Evolutionary conservation across 2,329 filamentous ascomycete genomes (phyloP), one percentile per base, ranked within the genome.

Genomic region (Aspergillus caelatus): DNA sequence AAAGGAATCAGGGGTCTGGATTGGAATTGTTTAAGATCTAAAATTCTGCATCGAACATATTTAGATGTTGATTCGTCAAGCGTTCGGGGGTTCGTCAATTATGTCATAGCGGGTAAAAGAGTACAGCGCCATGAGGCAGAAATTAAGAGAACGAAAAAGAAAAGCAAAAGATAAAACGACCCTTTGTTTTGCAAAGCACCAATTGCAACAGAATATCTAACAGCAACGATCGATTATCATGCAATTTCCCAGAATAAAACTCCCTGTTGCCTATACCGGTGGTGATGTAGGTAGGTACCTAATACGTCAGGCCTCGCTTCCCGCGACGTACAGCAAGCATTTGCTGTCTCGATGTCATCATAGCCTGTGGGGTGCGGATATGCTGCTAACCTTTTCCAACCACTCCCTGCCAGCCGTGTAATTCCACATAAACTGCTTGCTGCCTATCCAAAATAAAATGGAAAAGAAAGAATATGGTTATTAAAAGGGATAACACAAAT

Each of bases 321-420:
- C 30, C 30, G 50, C 21, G 12, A 26, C 21, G 19, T 21, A 54
- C 52, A 54, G 30, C 50, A 34, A 54, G 52, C 52, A 54, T 26
- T 54, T 54, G 21, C 32, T 55, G 32, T 26, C 32, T 60, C 50
- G 48, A 60, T 60, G 58, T 60, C 58, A 50, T 60, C 56, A 58
- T 58, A 45, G 56, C 45, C 48, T 32, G 50, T 43, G 58, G 46
- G 58, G 58, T 28, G 58, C 58, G 36, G 45, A 60, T 60, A 48
- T 52, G 19, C 28, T 52, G 23, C 58, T 60, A 41, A 54, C 58
- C 45, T 23, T 58, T 32, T 48, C 28, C 23, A 58, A 34, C 56
- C n/a, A 23, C 43, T 28, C 23, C 36, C 30, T 48, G 26, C 34
- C 57, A 39, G 21, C 57, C 30, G 19, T 10, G 12, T 16, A 43